Percentiles rank a stretch among this genome's conserved stretches.
These are phyloP conservation scores for Lactifluus echinatus DNA, from an alignment of 768 basidiomycete genomes.

Conservation along the genomic window DNA sequence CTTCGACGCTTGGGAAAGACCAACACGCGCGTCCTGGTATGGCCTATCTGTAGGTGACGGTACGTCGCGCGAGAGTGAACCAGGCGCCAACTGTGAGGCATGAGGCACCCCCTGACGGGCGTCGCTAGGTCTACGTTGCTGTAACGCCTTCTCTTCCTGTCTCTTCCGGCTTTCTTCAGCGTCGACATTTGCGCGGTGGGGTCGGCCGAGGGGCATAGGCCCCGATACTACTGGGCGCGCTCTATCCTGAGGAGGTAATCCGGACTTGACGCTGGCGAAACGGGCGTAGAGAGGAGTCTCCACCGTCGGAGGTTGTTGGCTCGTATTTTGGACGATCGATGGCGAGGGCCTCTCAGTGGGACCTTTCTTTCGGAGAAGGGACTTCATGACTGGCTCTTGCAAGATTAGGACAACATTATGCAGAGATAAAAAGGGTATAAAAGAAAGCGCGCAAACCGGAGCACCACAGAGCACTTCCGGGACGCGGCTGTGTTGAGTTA, in stretches of 20 bases:
- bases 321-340: not conserved
- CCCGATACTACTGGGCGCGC: conserved; percentile 22
- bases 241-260: conserved; percentile 5
- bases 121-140: not conserved
- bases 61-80: not conserved
- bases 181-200: not conserved
- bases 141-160: not conserved
- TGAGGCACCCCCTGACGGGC: not conserved
- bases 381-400: conserved; percentile 13
- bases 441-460: not conserved
- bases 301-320: not conserved
- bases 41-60: not conserved
- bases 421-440: not conserved
- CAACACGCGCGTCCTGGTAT: not conserved
- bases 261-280: conserved; percentile 20
- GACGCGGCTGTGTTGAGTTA: not conserved
- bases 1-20: not conserved
- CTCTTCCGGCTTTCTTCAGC: conserved; percentile 2
- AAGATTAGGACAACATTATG: conserved; percentile 6
- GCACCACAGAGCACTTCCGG: not conserved
- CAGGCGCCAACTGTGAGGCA: not conserved
- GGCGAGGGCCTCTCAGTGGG: conserved; percentile 7
- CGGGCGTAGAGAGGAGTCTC: conserved; percentile 25
- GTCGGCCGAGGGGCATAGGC: conserved; percentile 23
- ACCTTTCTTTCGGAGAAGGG: conserved; percentile 15